Base-by-base conservation (phyloP, 1,284 basidiomycete species). In the Fistulina hepatica region DNA sequence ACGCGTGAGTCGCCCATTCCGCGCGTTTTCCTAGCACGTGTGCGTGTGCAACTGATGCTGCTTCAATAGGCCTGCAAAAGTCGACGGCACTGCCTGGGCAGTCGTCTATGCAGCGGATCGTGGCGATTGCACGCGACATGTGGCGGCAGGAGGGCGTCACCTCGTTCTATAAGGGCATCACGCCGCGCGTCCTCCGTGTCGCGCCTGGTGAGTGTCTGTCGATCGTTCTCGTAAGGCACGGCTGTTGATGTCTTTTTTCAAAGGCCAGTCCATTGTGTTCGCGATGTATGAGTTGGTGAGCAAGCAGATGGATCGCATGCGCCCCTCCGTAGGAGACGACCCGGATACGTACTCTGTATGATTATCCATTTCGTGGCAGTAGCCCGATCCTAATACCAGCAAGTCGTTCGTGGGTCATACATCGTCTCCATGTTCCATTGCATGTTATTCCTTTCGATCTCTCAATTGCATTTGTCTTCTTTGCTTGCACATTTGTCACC, bases 81-180 rank as follows among this genome's bases (percentile, higher is more conserved):
- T 73, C 91, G 0, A 76, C 80, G 4, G 80, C 81, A 35, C 61
- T 71, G 21, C 76, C 81, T 1, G 90, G 89, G 13, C 79, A 82
- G 53, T 80, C 81, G 2, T 86, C 93, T 5, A 60, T 78, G 40
- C 61, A 74, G 53, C 75, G 93, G 15, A 83, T 98, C 52, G 58
- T 72, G 13, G 71, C 73, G 33, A 94, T 98, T 44, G 80, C 89
- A 23, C 59, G 62, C 16, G 91, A 94, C 40, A 97, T 98, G 91
- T 97, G 92, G 80, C 75, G 71, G 44, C 73, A 81, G 53, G 95
- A 99, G 62, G 94, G 93, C 23, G 64, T 82, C 13, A 65, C 64
- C 37, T 92, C 92, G 39, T 97, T 97, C 63, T 97, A 94, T 66
- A 93, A 92, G 64, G 90, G 94, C 36, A 97, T 99, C 59, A 97